Evolutionary conservation across 2,329 filamentous ascomycete genomes (phyloP).

Genomic region (Neurospora sp.): DNA sequence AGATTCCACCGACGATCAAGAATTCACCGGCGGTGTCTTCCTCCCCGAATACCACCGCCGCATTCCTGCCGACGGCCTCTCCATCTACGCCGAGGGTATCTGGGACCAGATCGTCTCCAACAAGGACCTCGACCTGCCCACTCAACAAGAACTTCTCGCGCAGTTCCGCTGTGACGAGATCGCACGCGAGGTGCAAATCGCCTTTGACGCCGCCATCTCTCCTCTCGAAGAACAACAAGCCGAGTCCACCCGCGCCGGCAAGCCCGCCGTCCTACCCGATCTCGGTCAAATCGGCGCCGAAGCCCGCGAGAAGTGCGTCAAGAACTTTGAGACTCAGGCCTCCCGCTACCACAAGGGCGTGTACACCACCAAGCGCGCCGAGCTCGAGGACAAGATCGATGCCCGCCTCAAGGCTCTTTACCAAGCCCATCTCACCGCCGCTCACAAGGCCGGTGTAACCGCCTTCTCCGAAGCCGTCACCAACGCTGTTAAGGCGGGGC

Average conservation of each 20-base stretch:
- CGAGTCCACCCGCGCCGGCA: conserved; percentile 63
- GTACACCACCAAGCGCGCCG: conserved; percentile 72
- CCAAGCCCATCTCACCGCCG: conserved; percentile 75
- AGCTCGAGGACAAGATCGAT: conserved; percentile 81
- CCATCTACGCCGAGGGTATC: conserved; percentile 82
- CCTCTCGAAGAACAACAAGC: conserved; percentile 83
- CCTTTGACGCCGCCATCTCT: conserved; percentile 70
- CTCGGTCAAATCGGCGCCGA: conserved; percentile 64
- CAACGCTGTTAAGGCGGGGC: conserved; percentile 77
- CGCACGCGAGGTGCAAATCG: conserved; percentile 71
- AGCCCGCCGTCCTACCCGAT: conserved; percentile 59
- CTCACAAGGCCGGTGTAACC: conserved; percentile 77
- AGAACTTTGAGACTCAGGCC: conserved; percentile 81
- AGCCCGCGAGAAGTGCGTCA: conserved; percentile 63
- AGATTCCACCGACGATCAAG: conserved; percentile 57
- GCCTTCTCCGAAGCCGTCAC: conserved; percentile 82
- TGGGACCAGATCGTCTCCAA: conserved; percentile 99
- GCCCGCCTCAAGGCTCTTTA: conserved; percentile 80
- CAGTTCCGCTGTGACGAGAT: conserved; percentile 99
- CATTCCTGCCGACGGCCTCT: conserved; percentile 95
- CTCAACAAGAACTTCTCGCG: conserved; percentile 90
- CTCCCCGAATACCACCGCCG: conserved; percentile 89
- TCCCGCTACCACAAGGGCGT: conserved; percentile 96
- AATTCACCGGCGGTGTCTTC: conserved; percentile 71
- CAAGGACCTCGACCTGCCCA: conserved; percentile 93